phyloP scores from a whole-genome alignment of 139 green algal genomes.

The Chlorella sp. region DNA sequence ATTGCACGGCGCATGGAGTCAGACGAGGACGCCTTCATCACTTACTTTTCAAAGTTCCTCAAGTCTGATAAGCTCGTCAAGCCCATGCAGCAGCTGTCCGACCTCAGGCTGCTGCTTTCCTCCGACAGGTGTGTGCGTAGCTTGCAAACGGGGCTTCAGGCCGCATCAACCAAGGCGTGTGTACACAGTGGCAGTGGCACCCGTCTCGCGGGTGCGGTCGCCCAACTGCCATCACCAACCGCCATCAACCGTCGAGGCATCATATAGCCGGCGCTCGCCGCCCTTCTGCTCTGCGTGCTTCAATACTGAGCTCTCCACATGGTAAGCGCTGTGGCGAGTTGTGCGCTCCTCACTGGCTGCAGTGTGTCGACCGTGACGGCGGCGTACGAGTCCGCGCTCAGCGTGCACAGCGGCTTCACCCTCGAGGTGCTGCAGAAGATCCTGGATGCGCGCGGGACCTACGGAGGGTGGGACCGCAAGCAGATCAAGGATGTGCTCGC shows the following conservation, averaged over 20 bases:
- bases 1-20: conserved; percentile 14
- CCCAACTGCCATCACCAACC: too few relatives aligned
- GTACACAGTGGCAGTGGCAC: too few relatives aligned
- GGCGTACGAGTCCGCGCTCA: conserved; percentile 4
- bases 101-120: conserved; percentile 20
- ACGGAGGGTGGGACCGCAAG: conserved; percentile 1
- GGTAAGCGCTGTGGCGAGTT: too few relatives aligned
- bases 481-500: neutral
- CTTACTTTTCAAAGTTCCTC: conserved; percentile 16
- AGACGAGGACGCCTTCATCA: conserved; percentile 13
- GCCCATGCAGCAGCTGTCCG: conserved; percentile 6
- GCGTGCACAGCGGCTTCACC: conserved; percentile 9
- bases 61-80: conserved; percentile 11
- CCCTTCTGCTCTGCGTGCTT: too few relatives aligned
- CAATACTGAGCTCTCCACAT: too few relatives aligned
- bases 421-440: conserved; percentile 3
- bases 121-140: conserved; percentile 10
- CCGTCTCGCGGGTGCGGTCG: too few relatives aligned
- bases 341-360: too few relatives aligned
- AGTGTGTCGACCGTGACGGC: neutral
- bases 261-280: too few relatives aligned
- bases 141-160: too few relatives aligned
- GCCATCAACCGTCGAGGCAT: too few relatives aligned
- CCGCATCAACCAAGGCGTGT: too few relatives aligned
- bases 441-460: neutral